Conservation (phyloP, 768 basidiomycete species). For the Suillus cothurnatus region DNA sequence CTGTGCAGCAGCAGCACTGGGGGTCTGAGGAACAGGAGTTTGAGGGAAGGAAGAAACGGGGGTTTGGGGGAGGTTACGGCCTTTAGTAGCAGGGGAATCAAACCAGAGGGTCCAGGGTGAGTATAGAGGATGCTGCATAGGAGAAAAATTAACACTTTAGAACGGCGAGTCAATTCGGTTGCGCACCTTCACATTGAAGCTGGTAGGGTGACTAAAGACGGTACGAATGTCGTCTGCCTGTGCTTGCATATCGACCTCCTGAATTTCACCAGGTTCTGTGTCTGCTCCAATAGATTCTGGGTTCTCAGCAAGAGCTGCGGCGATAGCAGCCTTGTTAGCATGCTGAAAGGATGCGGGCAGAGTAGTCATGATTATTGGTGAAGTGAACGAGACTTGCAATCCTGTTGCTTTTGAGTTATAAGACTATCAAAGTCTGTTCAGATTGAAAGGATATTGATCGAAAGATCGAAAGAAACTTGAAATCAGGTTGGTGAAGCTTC, state of each 20-base stretch:
- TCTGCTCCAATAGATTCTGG: slow-evolving; percentile 41
- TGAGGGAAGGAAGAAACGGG: slow-evolving; percentile 77
- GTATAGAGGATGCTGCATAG: slow-evolving; percentile 82
- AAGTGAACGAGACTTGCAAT: slow-evolving; percentile 14
- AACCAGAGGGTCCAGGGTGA: slow-evolving; percentile 99
- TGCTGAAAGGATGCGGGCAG: slow-evolving; percentile 70
- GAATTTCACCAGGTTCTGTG: slow-evolving; percentile 80
- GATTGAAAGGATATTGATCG: neutral
- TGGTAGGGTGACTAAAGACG: slow-evolving; percentile 89
- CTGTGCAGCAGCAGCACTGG: slow-evolving; percentile 70
- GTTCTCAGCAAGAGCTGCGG: slow-evolving; percentile 69
- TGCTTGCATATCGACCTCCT: slow-evolving; percentile 83
- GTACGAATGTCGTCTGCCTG: slow-evolving; percentile 86
- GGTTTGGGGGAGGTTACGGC: slow-evolving; percentile 84
- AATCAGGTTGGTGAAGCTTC: slow-evolving; percentile 2
- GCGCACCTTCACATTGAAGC: slow-evolving; percentile 94
- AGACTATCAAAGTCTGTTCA: slow-evolving; percentile 19
- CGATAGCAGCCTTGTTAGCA: slow-evolving; percentile 78
- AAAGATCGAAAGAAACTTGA: neutral
- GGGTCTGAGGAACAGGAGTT: slow-evolving; percentile 73
- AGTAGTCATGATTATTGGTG: slow-evolving; percentile 31
- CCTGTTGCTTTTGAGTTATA: slow-evolving; percentile 14
- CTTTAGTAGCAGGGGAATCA: slow-evolving; percentile 91
- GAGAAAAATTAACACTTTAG: slow-evolving; percentile 6
- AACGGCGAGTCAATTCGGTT: slow-evolving; percentile 5